A percentile compares a stretch with the other conserved stretches of the same genome.
phyloP scores from a whole-genome alignment of 2,329 filamentous ascomycete species.

The Didymellaceae sp. region DNA sequence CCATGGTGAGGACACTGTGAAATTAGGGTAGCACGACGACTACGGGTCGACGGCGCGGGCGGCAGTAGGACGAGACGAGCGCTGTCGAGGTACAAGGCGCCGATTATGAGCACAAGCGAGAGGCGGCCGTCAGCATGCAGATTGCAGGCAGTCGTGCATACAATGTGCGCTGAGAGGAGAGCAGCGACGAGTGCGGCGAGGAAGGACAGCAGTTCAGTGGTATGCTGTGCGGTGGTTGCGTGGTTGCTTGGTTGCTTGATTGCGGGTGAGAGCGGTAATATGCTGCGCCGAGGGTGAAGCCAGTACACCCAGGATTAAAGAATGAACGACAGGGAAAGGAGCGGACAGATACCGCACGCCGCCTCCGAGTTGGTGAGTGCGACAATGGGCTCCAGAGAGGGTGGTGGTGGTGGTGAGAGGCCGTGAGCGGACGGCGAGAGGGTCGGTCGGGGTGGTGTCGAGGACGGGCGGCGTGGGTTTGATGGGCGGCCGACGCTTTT shows the following conservation, averaged over 20 bases:
- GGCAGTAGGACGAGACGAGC: conserved; percentile 50
- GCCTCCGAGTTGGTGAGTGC: conserved; percentile 35
- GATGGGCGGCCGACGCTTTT: conserved; percentile 28
- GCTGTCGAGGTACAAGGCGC: conserved; percentile 44
- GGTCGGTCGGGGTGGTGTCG: conserved; percentile 12
- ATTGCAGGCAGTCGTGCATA: conserved; percentile 34
- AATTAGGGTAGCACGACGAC: conserved; percentile 18
- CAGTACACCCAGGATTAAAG: conserved; percentile 49
- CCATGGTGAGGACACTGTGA: conserved; percentile 42
- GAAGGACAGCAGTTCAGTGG: conserved; percentile 7
- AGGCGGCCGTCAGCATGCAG: conserved; percentile 40
- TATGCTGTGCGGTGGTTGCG: conserved; percentile 10
- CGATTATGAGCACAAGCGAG: conserved; percentile 40
- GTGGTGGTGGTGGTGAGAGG: conserved; percentile 22
- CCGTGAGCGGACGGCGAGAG: conserved; percentile 24
- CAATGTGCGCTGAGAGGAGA: conserved; percentile 27
- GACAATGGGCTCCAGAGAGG: conserved; percentile 43
- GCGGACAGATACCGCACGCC: conserved; percentile 47
- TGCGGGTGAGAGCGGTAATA: conserved; percentile 13
- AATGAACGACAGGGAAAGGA: conserved; percentile 46
- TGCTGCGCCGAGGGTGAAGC: conserved; percentile 37
- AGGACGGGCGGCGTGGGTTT: neutral
- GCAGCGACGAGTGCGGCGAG: conserved; percentile 7
- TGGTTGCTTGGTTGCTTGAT: neutral
- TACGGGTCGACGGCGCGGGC: conserved; percentile 39